These are phyloP conservation scores for Penicillium robsamsonii DNA, from an alignment of 495 filamentous ascomycete species.

Conservation along the genomic window DNA sequence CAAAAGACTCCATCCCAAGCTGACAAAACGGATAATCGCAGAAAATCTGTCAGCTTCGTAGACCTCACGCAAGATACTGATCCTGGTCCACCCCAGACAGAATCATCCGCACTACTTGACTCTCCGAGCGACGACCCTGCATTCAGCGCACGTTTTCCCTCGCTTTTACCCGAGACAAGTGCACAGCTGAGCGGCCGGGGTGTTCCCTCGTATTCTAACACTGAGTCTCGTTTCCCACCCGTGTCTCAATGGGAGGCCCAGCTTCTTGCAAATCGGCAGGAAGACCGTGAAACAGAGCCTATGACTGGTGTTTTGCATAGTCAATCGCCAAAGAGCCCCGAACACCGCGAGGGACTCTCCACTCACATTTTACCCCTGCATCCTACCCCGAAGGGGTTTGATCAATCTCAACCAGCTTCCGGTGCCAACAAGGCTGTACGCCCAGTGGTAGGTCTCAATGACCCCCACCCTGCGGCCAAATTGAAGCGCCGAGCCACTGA, in stretches of 20 bases:
- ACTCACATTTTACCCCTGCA: not conserved
- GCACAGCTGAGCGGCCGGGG: conserved; percentile 8
- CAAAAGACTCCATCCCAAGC: not conserved
- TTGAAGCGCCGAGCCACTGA: conserved; percentile 28
- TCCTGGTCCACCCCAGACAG: not conserved
- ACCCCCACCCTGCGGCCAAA: not conserved
- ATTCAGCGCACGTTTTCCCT: conserved; percentile 32
- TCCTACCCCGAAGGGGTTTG: not conserved
- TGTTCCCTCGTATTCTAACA: conserved; percentile 20
- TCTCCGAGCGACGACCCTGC: conserved; percentile 22
- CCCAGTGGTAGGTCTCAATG: not conserved
- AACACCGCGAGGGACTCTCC: not conserved
- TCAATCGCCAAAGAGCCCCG: not conserved
- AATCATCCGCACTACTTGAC: conserved; percentile 21
- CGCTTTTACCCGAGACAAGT: conserved; percentile 24
- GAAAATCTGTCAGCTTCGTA: conserved; percentile 23
- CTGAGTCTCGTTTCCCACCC: conserved; percentile 41
- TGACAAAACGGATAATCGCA: conserved; percentile 8
- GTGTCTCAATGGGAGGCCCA: conserved; percentile 47
- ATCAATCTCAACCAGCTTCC: not conserved
- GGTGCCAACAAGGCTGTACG: conserved; percentile 9
- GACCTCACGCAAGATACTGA: conserved; percentile 1
- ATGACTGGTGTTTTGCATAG: not conserved
- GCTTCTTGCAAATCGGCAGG: conserved; percentile 29
- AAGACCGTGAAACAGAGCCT: not conserved